Conservation (phyloP, 2,329 filamentous ascomycete species). For the Didymellaceae sp. region DNA sequence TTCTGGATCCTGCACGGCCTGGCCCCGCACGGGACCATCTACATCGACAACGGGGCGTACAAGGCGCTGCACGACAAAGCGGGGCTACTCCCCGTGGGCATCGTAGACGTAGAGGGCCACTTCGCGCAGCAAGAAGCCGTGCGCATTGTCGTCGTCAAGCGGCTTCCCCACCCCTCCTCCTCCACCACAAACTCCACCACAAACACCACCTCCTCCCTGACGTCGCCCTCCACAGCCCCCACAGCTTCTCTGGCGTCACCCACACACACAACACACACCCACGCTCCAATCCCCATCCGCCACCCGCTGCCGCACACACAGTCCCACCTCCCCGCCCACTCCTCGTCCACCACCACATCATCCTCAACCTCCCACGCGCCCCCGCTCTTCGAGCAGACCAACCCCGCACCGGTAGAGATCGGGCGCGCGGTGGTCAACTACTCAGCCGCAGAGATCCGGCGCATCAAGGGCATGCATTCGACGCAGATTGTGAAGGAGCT, state of each 20-base stretch:
- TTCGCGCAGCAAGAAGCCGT: constrained; percentile 96
- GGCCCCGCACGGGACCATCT: constrained; percentile 86
- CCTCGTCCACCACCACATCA: constrained; percentile 5
- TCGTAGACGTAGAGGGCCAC: constrained; percentile 84
- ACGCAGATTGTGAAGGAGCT: constrained; percentile 79
- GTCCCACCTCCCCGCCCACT: too few relatives aligned
- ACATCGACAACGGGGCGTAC: constrained; percentile 90
- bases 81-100: constrained; percentile 86
- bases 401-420: constrained; percentile 67
- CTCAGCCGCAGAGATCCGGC: constrained; percentile 78
- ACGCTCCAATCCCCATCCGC: constrained; percentile 28
- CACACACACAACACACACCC: constrained; percentile 23
- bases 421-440: constrained; percentile 93
- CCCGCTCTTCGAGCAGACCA: constrained; percentile 39
- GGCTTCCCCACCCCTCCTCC: constrained; percentile 34
- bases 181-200: background rate
- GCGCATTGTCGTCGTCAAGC: constrained; percentile 79
- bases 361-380: constrained; percentile 14
- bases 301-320: constrained; percentile 28
- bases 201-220: constrained; percentile 2
- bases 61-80: constrained; percentile 81
- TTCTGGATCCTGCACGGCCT: constrained; percentile 98
- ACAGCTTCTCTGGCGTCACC: constrained; percentile 5
- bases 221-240: background rate
- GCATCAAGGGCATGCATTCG: constrained; percentile 85